These are phyloP conservation scores for Fusarium compactum DNA, from an alignment of 2,329 filamentous ascomycete genomes.

Conservation along the genomic window DNA sequence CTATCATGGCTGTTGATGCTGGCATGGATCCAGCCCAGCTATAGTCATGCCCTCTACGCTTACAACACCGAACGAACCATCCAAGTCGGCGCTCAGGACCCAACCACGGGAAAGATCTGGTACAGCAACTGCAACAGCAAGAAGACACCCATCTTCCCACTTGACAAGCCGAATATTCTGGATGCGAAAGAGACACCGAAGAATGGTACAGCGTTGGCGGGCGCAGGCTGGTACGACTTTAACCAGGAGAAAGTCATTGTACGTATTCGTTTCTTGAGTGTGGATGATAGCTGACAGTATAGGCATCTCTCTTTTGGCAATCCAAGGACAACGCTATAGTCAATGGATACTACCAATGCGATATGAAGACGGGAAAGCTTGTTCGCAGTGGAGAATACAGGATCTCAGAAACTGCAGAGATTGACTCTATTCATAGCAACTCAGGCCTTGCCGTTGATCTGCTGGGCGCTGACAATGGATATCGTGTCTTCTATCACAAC, in stretches of 20 bases:
- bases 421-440: constrained; percentile 5
- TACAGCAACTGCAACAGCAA: constrained; percentile 17
- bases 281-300: accelerated
- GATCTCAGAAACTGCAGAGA: not conserved
- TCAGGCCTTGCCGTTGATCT: not conserved
- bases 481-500: constrained; percentile 14
- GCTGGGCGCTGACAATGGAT: not conserved
- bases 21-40: not conserved
- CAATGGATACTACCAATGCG: constrained; percentile 1
- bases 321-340: not conserved
- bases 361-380: constrained; percentile 8
- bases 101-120: not conserved
- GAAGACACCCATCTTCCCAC: not conserved
- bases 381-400: not conserved
- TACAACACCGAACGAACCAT: not conserved
- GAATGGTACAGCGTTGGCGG: constrained; percentile 5
- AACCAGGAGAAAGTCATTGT: not conserved
- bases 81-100: constrained; percentile 16
- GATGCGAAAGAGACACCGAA: not conserved
- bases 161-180: constrained; percentile 1
- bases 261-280: not conserved
- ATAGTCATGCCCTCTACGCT: not conserved
- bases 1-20: not conserved
- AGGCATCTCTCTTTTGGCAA: constrained; percentile 17
- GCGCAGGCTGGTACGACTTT: constrained; percentile 8